Conservation (phyloP, 306 rosid genomes). For the Alnus rubra region DNA sequence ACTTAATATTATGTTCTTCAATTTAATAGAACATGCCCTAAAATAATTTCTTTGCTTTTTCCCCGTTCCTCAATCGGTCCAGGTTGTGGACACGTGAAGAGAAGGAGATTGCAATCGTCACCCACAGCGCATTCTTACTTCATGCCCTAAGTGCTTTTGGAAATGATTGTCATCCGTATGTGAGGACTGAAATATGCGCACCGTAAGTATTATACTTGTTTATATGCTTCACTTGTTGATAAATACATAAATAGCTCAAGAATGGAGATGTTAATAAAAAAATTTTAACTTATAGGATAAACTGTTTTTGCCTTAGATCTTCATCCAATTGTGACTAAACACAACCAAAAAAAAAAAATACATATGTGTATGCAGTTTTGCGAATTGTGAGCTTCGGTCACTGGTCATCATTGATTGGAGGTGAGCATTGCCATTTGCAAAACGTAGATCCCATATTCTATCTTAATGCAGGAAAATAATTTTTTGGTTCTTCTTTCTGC, state of each 20-base stretch:
- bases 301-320: background rate
- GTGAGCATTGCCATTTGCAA: no score
- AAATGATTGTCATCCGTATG: constrained; percentile 73
- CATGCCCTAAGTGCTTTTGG: constrained; percentile 73
- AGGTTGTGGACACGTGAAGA: constrained; percentile 98
- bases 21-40: background rate
- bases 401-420: no score
- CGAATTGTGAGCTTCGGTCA: no score
- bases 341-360: no score
- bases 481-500: no score
- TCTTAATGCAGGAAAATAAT: no score
- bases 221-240: background rate
- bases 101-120: constrained; percentile 81
- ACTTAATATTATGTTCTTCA: background rate
- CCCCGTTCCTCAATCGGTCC: constrained; percentile 20
- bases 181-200: constrained; percentile 69
- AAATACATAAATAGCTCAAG: background rate
- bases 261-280: background rate
- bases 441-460: no score
- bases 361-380: no score
- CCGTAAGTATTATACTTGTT: constrained; percentile 47
- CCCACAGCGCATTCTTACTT: constrained; percentile 75
- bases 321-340: no score
- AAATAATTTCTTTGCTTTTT: constrained; percentile 1
- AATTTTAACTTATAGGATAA: background rate